phyloP scores from a whole-genome alignment of 257 asterid genomes.

The Lithospermum erythrorhizon region DNA sequence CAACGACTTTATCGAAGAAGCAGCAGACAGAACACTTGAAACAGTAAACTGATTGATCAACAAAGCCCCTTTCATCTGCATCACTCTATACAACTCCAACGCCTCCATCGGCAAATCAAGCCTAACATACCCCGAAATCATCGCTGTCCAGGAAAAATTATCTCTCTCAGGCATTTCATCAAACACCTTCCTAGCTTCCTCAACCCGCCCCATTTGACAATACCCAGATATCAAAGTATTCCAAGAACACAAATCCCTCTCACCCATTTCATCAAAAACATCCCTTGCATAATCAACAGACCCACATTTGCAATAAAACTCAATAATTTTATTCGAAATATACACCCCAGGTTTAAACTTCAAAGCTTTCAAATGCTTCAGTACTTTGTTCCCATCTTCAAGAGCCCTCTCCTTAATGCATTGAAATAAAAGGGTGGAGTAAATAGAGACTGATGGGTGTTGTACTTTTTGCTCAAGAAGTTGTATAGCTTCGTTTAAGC shows the following conservation, averaged over 20 bases:
- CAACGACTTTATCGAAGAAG: constrained; percentile 54
- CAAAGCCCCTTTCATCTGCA: constrained; percentile 33
- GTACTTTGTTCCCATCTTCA: constrained; percentile 44
- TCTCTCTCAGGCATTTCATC: constrained; percentile 63
- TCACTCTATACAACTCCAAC: constrained; percentile 43
- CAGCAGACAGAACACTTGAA: constrained; percentile 65
- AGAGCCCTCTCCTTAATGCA: constrained; percentile 51
- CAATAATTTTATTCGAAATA: constrained; percentile 51
- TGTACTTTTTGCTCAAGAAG: constrained; percentile 26
- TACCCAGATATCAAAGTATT: constrained; percentile 66
- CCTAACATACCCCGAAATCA: constrained; percentile 69
- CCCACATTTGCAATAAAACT: constrained; percentile 54
- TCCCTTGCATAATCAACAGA: constrained; percentile 34
- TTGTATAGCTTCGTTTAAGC: constrained; percentile 39
- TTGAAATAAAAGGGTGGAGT: constrained; percentile 32
- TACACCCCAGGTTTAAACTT: constrained; percentile 42
- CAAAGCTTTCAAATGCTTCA: constrained; percentile 32
- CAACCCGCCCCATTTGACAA: constrained; percentile 32
- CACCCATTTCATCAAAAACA: constrained; percentile 50
- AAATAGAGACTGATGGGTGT: constrained; percentile 27
- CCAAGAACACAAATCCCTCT: constrained; percentile 60
- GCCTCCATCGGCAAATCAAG: constrained; percentile 40
- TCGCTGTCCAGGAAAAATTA: constrained; percentile 69
- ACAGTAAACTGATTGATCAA: constrained; percentile 42
- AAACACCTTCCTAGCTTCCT: constrained; percentile 48